A percentile compares a stretch with the other conserved stretches of the same genome.
These are phyloP conservation scores for Nicotiana tabacum DNA, from an alignment of 257 asterid genomes.

Conservation along the genomic window DNA sequence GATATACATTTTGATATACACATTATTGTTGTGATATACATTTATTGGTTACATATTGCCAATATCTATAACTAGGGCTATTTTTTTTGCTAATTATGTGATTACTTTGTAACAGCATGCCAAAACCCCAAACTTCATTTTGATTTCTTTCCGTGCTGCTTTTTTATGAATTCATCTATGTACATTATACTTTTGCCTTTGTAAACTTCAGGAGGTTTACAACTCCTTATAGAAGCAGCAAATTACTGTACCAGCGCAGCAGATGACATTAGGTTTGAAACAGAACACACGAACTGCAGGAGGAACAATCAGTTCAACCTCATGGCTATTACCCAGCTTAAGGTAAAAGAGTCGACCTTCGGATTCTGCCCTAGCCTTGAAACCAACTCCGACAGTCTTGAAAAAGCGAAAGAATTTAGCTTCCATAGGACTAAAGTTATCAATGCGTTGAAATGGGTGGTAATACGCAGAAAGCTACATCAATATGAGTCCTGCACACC, in stretches of 20 bases:
- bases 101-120: too few species aligned
- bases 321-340: constrained; percentile 58
- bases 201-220: constrained; percentile 56
- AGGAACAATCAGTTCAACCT: constrained; percentile 50
- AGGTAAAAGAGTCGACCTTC: constrained; percentile 66
- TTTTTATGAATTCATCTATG: constrained; percentile 57
- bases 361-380: constrained; percentile 68
- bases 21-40: too few species aligned
- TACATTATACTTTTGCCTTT: constrained; percentile 64
- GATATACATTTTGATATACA: too few species aligned
- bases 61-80: too few species aligned
- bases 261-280: constrained; percentile 48
- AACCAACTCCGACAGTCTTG: constrained; percentile 70
- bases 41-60: too few species aligned
- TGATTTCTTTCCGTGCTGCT: constrained; percentile 59
- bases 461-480: neutral
- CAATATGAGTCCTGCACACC: neutral
- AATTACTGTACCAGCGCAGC: constrained; percentile 60
- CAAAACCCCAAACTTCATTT: constrained; percentile 12
- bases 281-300: constrained; percentile 58
- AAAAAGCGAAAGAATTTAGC: constrained; percentile 52
- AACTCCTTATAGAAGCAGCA: constrained; percentile 52
- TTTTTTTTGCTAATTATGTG: too few species aligned
- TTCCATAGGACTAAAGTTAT: constrained; percentile 25
- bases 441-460: neutral